Evolutionary conservation across 2,329 filamentous ascomycete species (phyloP), one percentile per base, ranked within the genome.

Genomic region (Botrytis medusae): DNA sequence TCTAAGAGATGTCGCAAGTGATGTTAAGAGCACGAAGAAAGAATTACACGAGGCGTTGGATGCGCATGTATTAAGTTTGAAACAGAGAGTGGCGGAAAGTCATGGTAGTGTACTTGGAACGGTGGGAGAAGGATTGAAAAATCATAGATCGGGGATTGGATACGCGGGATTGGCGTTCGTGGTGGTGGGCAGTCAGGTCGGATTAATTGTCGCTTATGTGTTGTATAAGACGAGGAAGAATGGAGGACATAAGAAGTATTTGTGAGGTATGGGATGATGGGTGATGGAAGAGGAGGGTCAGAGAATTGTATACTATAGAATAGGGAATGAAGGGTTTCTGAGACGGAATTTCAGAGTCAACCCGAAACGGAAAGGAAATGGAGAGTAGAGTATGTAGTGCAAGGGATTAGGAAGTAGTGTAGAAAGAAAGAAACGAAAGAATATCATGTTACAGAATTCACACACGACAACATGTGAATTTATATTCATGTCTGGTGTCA

Each of bases 21-120:
- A 91, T 78, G 83, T 92, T 69, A 85, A 85, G 77, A 84, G 84
- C 75, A 84, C 92, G 82, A 84, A 88, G 84, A 81, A 81, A 83
- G 85, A 91, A 80, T 59, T 81, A 10, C 80, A 81, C 70, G 74
- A 77, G 54, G 73, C 76, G 7, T 64, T 81, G 2, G 76, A 79
- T 51, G 48, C 48, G 48, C 77, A 80, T 59, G 74, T 77, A 2
- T 67, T 76, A 9, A 74, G 76, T 25, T 46, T 81, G 29, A 78
- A 76, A 46, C 64, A 40, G 8, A 74, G 76, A 59, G 79, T 79
- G 0, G 74, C 74, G 18, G 74, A 77, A 46, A 78, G 72, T 34
- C 79, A 81, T 72, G 69, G 71, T 29, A 75, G 69, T 37, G 68
- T 79, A 2, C 69, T 74, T 7, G 72, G 72, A 9, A 76, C 60